A percentile compares a stretch with the other conserved stretches of the same genome.
Evolutionary conservation across 1,284 basidiomycete species (phyloP).

Genomic region (Sparassis latifolia): DNA sequence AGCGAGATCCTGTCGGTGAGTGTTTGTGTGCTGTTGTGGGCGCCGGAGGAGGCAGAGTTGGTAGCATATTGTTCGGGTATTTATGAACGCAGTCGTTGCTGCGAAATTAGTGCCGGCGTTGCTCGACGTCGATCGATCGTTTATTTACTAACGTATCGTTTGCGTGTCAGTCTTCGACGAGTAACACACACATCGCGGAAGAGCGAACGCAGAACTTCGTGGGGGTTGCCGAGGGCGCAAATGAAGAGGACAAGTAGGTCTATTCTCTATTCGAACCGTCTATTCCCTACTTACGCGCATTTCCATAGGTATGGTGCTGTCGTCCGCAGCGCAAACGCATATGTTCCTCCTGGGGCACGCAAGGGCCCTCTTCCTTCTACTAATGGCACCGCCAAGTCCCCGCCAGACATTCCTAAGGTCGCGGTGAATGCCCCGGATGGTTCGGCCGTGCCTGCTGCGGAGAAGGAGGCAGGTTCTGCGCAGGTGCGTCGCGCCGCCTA

Average conservation of each 20-base stretch:
- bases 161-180: slow-evolving; percentile 45
- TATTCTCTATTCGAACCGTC: slow-evolving; percentile 7
- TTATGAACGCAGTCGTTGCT: too few species aligned
- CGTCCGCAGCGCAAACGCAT: slow-evolving; percentile 81
- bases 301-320: slow-evolving; percentile 83
- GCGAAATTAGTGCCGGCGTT: too few species aligned
- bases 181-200: slow-evolving; percentile 86
- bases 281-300: slow-evolving; percentile 8
- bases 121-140: background rate
- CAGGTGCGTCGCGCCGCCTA: slow-evolving; percentile 10
- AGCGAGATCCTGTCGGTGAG: slow-evolving; percentile 84
- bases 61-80: background rate
- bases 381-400: slow-evolving; percentile 29
- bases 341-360: slow-evolving; percentile 86
- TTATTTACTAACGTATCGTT: background rate
- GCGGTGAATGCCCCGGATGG: slow-evolving; percentile 69
- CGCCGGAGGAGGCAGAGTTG: background rate
- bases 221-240: slow-evolving; percentile 54
- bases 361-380: slow-evolving; percentile 29
- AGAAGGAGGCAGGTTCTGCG: background rate
- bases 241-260: slow-evolving; percentile 93
- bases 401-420: slow-evolving; percentile 59
- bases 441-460: slow-evolving; percentile 27
- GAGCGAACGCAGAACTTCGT: slow-evolving; percentile 68
- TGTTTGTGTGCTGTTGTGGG: slow-evolving; percentile 12